Evolutionary conservation across 75 land plant species (phyloP), one percentile per base, ranked within the genome.

Genomic region (Chamaecyparis obtusa): DNA sequence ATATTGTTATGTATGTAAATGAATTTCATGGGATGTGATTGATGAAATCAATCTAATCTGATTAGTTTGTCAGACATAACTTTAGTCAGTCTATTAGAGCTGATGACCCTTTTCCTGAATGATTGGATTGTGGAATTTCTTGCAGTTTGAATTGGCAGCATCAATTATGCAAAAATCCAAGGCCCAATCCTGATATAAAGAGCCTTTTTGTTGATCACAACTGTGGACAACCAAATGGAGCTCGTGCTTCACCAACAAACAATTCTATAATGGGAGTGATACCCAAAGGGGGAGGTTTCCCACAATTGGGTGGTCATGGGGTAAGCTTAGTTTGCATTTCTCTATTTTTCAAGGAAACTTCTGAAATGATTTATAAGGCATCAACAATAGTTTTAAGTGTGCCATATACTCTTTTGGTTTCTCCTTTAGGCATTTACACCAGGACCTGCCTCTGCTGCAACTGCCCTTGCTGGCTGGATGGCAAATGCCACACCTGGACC

Each of bases 111-210:
- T 74, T 33, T 11, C 16, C 33, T 74, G 32, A 9, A 15, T 55
- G 15, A 81, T 46, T 46, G 83, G 83, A 43, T 8, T 46, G 8
- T 49, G 56, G 48, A 48, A 32, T 84, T 84, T 48, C 21, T 92
- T 86, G 87, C 92, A 96, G 98, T 86, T 93, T 96, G 87, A 96
- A 96, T 88, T 96, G 98, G 98, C 98, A 96, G 89, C 98, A 96
- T 87, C 98, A 96, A 85, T 95, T 96, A 13, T 96, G 98, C 86
- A 96, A 96, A 86, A 96, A 95, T 83, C 98, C 98, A 56, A 90
- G 96, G 79, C 93, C 98, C 71, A 96, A 96, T 83, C 98, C 98
- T 27, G 98, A 96, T 86, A 96, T 96, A 30, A 96, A 96, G 85
- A 96, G 97, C 27, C 93, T 96, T 17, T 96, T 96, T 88, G 94